These are phyloP conservation scores for Wilcoxina mikolae DNA, from an alignment of 495 filamentous ascomycete species.

Conservation along the genomic window DNA sequence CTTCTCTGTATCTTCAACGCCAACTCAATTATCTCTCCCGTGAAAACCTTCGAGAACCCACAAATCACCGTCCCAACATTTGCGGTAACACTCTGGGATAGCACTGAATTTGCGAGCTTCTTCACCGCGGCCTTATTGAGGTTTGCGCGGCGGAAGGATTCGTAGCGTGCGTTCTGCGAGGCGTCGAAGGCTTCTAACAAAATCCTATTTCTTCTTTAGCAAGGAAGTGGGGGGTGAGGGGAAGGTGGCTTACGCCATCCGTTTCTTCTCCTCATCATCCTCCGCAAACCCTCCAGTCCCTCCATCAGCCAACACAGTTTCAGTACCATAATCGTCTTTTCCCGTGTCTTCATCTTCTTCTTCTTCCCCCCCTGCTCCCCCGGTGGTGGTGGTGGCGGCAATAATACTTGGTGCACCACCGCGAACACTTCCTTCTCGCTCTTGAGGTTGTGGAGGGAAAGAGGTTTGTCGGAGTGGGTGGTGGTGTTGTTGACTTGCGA, in stretches of 20 bases:
- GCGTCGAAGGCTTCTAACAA: constrained; percentile 47
- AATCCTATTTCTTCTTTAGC: constrained; percentile 32
- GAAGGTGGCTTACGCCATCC: constrained; percentile 27
- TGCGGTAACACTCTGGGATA: constrained; percentile 54
- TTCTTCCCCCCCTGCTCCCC: constrained; percentile 25
- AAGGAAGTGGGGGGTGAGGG: background rate
- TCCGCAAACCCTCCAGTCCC: constrained; percentile 38
- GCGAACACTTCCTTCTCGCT: background rate
- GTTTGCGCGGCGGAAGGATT: constrained; percentile 49
- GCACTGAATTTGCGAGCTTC: constrained; percentile 50
- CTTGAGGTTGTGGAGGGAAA: constrained; percentile 38
- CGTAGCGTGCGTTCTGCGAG: constrained; percentile 48
- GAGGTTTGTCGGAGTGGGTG: constrained; percentile 60
- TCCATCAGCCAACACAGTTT: constrained; percentile 34
- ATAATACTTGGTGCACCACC: background rate
- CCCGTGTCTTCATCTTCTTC: constrained; percentile 49
- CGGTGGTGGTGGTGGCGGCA: constrained; percentile 23
- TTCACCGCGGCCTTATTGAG: constrained; percentile 46
- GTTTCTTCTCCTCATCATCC: constrained; percentile 47
- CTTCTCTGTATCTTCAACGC: constrained; percentile 54
- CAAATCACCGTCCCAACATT: constrained; percentile 54
- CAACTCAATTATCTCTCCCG: constrained; percentile 54
- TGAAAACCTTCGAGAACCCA: constrained; percentile 57
- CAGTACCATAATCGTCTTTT: constrained; percentile 44
- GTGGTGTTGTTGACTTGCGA: constrained; percentile 11